Conservation (phyloP, 768 basidiomycete species). For the Paxillus ammoniavirescens region DNA sequence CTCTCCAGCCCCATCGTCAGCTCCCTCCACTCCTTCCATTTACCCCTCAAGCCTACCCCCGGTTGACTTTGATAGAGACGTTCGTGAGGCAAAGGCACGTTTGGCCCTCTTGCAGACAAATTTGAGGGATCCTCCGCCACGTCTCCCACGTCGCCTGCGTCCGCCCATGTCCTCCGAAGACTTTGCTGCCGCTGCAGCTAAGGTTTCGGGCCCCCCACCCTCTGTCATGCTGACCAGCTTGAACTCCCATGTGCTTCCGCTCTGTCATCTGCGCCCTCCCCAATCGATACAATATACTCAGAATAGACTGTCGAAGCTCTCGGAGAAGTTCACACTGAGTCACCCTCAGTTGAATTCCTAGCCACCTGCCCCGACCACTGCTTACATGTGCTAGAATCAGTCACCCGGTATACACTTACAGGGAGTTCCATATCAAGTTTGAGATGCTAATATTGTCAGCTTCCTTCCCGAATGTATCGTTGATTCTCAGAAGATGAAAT, state of each 20-base stretch:
- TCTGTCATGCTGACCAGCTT: conserved; percentile 5
- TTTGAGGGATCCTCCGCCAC: conserved; percentile 9
- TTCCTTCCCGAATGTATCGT: background rate
- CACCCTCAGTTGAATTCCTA: background rate
- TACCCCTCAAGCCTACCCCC: conserved; percentile 46
- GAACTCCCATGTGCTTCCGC: conserved; percentile 28
- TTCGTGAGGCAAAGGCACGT: conserved; percentile 17
- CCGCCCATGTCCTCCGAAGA: conserved; percentile 9
- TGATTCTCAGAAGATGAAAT: background rate
- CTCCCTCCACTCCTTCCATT: conserved; percentile 50
- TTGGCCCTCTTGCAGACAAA: background rate
- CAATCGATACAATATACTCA: background rate
- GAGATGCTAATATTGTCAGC: background rate
- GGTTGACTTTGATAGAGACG: conserved; percentile 12
- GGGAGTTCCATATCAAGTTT: background rate
- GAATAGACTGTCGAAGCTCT: background rate
- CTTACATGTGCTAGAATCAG: background rate
- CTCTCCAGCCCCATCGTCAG: conserved; percentile 23
- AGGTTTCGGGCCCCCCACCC: background rate
- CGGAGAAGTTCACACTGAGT: background rate
- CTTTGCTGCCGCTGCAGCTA: background rate
- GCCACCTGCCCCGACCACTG: background rate
- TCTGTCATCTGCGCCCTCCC: conserved; percentile 19
- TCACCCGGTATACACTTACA: background rate
- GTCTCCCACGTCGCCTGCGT: conserved; percentile 16